Evolutionary conservation across 2,329 filamentous ascomycete species (phyloP), one percentile per base, ranked within the genome.

Genomic region (Aspergillus sp.): DNA sequence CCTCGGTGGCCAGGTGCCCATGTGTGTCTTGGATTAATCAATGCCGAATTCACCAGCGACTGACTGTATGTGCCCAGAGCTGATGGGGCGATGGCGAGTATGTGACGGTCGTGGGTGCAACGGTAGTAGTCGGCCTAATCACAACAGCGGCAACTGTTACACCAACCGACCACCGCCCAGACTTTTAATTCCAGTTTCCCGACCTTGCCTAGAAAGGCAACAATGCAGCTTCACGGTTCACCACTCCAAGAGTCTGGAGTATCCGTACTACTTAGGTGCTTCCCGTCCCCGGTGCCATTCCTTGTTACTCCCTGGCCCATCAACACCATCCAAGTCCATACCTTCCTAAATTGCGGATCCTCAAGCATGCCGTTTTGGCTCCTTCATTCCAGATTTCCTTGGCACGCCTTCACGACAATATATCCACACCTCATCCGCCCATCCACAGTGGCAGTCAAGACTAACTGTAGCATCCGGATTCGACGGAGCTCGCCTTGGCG

Each of bases 121-220:
- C 64, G 64, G 64, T 66, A 62, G 62, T 64, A 66, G 54, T 65
- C 61, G 56, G 53, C 41, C 58, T 60, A 57, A 61, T 63, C 56
- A 61, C 46, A 55, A 51, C 55, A 52, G 55, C 49, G 31, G 59
- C 52, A 57, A 66, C 61, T 62, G 64, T 66, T 66, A 66, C 64
- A 66, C 60, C 56, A 24, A 27, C 21, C 5, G 43, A 31, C 41
- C 50, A 40, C 48, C 43, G 47, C 40, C 52, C 44, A 49, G 45
- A 41, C n/a, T 40, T 19, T 21, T 14, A 31, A 33, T 43, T 31
- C 27, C 27, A 11, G 27, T 11, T 31, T 11, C 27, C 8, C 27
- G 9, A 8, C 27, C 27, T 31, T 31, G 27, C 27, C 27, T 31
- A 11, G 27, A 31, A 31, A 31, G 27, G 27, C 27, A 31, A 31